Conservation (phyloP, 768 basidiomycete genomes). For the Agaricus subrufescens region DNA sequence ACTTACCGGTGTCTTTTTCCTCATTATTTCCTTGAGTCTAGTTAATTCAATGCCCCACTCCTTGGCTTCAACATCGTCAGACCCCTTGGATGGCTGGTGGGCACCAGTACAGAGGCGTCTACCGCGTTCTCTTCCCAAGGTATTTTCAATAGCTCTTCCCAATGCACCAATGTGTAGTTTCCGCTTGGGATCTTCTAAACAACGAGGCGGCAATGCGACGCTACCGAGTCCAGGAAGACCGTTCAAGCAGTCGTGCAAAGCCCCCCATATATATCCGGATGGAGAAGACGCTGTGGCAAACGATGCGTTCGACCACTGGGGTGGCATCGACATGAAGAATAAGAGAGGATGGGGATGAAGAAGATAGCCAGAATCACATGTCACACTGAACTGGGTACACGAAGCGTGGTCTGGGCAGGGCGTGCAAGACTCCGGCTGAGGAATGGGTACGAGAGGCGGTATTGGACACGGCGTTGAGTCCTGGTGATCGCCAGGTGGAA, state of each 20-base stretch:
- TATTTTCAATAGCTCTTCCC: slow-evolving; percentile 65
- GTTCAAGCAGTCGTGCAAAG: slow-evolving; percentile 45
- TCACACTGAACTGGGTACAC: slow-evolving; percentile 52
- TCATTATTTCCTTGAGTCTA: slow-evolving; percentile 52
- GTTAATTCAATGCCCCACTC: slow-evolving; percentile 71
- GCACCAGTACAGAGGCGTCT: slow-evolving; percentile 55
- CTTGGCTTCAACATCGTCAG: slow-evolving; percentile 66
- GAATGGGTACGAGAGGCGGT: slow-evolving; percentile 48
- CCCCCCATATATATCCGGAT: slow-evolving; percentile 39
- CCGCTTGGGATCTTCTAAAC: slow-evolving; percentile 72
- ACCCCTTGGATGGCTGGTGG: slow-evolving; percentile 28
- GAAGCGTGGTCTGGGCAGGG: slow-evolving; percentile 68
- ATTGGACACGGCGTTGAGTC: slow-evolving; percentile 42
- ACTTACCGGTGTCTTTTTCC: slow-evolving; percentile 50
- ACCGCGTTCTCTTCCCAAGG: slow-evolving; percentile 61
- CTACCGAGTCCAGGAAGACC: slow-evolving; percentile 77
- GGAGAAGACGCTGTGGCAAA: slow-evolving; percentile 37
- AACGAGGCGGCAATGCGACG: slow-evolving; percentile 70
- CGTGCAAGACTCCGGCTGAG: slow-evolving; percentile 61
- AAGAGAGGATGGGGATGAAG: slow-evolving; percentile 59
- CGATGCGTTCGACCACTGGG: slow-evolving; percentile 28
- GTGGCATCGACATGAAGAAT: slow-evolving; percentile 38
- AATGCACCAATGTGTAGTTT: slow-evolving; percentile 69
- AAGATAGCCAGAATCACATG: slow-evolving; percentile 66
- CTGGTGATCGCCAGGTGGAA: slow-evolving; percentile 25